Evolutionary conservation across 2,329 filamentous ascomycete species (phyloP), one percentile per base, ranked within the genome.

Genomic region (Colletotrichum australisinense): DNA sequence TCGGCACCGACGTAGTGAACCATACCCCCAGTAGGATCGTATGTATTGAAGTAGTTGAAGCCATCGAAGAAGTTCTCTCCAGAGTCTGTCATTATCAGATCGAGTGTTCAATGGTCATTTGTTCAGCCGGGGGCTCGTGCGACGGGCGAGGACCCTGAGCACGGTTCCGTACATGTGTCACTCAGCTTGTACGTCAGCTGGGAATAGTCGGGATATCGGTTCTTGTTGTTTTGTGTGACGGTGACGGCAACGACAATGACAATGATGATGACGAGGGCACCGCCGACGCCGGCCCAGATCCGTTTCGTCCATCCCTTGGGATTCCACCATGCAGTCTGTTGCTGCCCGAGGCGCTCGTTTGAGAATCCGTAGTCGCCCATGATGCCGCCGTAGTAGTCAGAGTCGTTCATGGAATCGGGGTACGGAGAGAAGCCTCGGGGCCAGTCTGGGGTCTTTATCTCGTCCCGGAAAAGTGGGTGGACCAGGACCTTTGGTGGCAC

Each of bases 31-130:
- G 88, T 79, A 3, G 87, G 87, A 68, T 90, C 88, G 62, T 83
- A 87, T 73, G 83, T 86, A 19, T 80, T 82, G 72, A 84, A 88
- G 76, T 90, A 90, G 76, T 88, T 78, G 77, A 90, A 90, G 46
- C 88, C 84, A 76, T 89, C 87, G 78, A 90, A 90, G 77, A 90
- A 90, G 16, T 75, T 78, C 53, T 84, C 81, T 63, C 87, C 86
- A 22, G 83, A 84, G 76, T 89, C 88, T 89, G 38, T 58, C 7
- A 57, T 65, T 55, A 53, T 73, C 70, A 49, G 42, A 49, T 49
- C 42, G 42, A 49, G 19, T 42, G 16, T 49, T 49, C 42, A 49
- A 49, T 42, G 42, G 19, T 49, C 42, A 49, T 49, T 7, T 19
- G 2, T 42, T 49, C 42, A 73, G 70, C 53, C 70, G 35, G 67